A percentile compares a stretch with the other conserved stretches of the same genome.
phyloP scores from a whole-genome alignment of 441 rosid species.

The Brassica balearica region DNA sequence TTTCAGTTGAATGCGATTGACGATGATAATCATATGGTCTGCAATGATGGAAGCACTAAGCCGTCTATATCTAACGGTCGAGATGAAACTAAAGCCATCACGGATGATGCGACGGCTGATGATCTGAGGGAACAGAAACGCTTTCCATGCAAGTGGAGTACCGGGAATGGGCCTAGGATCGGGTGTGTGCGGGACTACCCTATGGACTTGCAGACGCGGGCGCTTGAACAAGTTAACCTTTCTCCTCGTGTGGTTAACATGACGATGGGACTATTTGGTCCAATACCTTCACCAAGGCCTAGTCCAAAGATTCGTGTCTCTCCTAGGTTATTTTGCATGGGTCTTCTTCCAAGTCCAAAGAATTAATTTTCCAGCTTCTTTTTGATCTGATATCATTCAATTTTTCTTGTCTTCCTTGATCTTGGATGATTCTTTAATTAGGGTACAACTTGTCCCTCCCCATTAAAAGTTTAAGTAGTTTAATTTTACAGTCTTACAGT shows the following conservation, averaged over 20 bases:
- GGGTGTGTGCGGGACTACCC: constrained; percentile 82
- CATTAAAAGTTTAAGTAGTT: constrained; percentile 14
- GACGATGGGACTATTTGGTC: constrained; percentile 50
- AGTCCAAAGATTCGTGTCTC: constrained; percentile 77
- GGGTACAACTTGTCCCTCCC: constrained; percentile 22
- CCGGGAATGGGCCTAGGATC: constrained; percentile 68
- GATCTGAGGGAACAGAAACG: constrained; percentile 37
- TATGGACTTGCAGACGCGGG: constrained; percentile 55
- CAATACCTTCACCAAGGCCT: constrained; percentile 92
- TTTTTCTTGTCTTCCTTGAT: not conserved
- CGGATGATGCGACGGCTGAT: not conserved
- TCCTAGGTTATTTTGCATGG: constrained; percentile 80
- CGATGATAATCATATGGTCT: constrained; percentile 51
- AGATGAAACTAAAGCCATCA: constrained; percentile 1
- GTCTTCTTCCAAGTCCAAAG: constrained; percentile 84
- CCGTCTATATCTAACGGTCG: constrained; percentile 18
- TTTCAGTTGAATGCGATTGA: constrained; percentile 70
- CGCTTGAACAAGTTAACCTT: constrained; percentile 70
- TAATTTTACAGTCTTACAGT: constrained; percentile 6
- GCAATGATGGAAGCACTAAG: constrained; percentile 45
- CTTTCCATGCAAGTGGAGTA: constrained; percentile 63
- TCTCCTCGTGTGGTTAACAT: constrained; percentile 63
- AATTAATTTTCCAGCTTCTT: constrained; percentile 22
- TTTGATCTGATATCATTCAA: constrained; percentile 10
- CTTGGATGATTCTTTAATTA: constrained; percentile 23